A percentile compares a stretch with the other conserved stretches of the same genome.
Conservation (phyloP, 768 basidiomycete species). For the Kondoa malvinella region DNA sequence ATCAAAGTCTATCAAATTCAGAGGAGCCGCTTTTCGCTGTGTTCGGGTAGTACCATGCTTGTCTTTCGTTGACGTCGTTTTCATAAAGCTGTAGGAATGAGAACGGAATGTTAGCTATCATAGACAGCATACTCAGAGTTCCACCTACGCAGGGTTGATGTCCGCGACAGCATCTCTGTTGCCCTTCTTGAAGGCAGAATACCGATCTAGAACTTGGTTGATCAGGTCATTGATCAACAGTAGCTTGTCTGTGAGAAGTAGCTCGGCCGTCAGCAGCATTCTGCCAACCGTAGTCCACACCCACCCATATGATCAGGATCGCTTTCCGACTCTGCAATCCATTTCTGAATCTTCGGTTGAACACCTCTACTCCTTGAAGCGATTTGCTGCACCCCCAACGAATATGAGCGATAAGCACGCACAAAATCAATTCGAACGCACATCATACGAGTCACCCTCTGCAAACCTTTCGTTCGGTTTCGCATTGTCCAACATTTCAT, state of each 20-base stretch:
- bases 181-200: constrained; percentile 82
- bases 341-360: constrained; percentile 87
- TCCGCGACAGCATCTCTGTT: constrained; percentile 46
- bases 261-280: not conserved
- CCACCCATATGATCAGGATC: constrained; percentile 77
- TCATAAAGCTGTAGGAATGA: constrained; percentile 15
- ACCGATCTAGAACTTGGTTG: constrained; percentile 74
- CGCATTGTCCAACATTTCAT: constrained; percentile 92
- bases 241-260: constrained; percentile 33
- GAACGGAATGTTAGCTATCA: not conserved
- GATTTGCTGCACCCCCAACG: constrained; percentile 51
- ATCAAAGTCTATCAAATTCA: constrained; percentile 54
- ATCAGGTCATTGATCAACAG: constrained; percentile 95
- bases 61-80: not conserved
- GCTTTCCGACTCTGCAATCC: constrained; percentile 82
- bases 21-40: constrained; percentile 41
- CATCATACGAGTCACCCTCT: constrained; percentile 81
- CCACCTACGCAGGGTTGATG: constrained; percentile 33
- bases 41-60: constrained; percentile 24
- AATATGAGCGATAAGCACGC: not conserved
- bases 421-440: constrained; percentile 35
- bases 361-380: constrained; percentile 61
- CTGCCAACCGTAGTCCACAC: constrained; percentile 22
- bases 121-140: not conserved
- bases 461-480: constrained; percentile 55